A percentile compares a stretch with the other conserved stretches of the same genome.
Conservation (phyloP, 345 rosid genomes). For the Lumnitzera racemosa region DNA sequence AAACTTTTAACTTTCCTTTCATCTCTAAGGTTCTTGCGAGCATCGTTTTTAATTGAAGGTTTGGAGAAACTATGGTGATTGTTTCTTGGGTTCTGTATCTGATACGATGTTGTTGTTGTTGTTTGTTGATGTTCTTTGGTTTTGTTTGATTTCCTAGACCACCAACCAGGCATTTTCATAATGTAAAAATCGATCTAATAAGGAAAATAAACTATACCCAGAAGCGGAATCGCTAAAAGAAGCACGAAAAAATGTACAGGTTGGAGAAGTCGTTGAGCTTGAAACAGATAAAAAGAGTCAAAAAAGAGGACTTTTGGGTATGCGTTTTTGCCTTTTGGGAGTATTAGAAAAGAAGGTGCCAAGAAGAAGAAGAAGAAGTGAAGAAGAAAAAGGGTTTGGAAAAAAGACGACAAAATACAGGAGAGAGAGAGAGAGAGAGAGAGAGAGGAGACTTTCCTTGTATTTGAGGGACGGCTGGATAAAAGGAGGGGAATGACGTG, state of each 20-base stretch:
- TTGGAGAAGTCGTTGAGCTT: background rate
- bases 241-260: too few species aligned
- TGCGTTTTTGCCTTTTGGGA: background rate
- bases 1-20: conserved; percentile 25
- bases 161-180: conserved; percentile 68
- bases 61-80: conserved; percentile 18
- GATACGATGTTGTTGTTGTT: conserved; percentile 6
- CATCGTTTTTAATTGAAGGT: conserved; percentile 5
- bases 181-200: too few species aligned
- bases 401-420: background rate
- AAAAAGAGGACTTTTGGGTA: background rate
- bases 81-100: conserved; percentile 6
- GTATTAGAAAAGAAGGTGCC: background rate
- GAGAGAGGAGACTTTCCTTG: background rate
- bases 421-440: background rate
- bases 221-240: too few species aligned
- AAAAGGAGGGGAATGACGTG: conserved; percentile 8
- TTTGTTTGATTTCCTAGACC: conserved; percentile 55
- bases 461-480: conserved; percentile 12
- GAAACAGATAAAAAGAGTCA: conserved; percentile 1
- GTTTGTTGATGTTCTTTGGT: conserved; percentile 33
- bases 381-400: background rate
- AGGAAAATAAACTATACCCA: too few species aligned
- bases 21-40: conserved; percentile 17
- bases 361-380: conserved; percentile 1